Percentiles rank a stretch among this genome's conserved stretches.
Evolutionary conservation across 2,329 filamentous ascomycete species (phyloP).

Genomic region (Colletotrichum aenigma): DNA sequence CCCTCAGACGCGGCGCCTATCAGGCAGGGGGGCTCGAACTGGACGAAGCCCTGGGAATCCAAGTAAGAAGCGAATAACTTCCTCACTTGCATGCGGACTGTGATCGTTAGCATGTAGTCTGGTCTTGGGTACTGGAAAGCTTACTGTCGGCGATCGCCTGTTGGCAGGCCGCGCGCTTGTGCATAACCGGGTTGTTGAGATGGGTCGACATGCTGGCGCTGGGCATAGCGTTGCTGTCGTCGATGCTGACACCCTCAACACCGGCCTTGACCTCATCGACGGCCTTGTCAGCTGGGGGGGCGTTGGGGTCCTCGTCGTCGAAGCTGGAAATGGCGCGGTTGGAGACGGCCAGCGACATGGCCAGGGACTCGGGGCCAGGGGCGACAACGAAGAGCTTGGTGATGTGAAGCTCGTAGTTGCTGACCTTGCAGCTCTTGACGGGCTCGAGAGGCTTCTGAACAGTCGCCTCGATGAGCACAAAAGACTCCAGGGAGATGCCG

Average conservation of each 20-base stretch:
- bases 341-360: constrained; percentile 65
- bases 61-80: constrained; percentile 34
- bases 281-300: constrained; percentile 29
- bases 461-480: constrained; percentile 78
- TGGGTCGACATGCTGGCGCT: constrained; percentile 83
- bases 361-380: constrained; percentile 60
- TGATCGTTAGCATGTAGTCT: not conserved
- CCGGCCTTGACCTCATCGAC: constrained; percentile 32
- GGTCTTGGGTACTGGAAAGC: not conserved
- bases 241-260: constrained; percentile 44
- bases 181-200: constrained; percentile 90
- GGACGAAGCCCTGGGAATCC: constrained; percentile 27
- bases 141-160: constrained; percentile 68
- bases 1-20: constrained; percentile 92
- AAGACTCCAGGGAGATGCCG: constrained; percentile 77
- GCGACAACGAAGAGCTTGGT: constrained; percentile 82
- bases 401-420: constrained; percentile 85
- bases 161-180: constrained; percentile 89
- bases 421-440: constrained; percentile 85
- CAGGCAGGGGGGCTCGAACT: constrained; percentile 89
- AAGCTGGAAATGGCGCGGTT: constrained; percentile 80
- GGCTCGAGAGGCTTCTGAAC: constrained; percentile 85
- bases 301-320: constrained; percentile 57
- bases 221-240: constrained; percentile 52
- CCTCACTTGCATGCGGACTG: constrained; percentile 43